Evolutionary conservation across 1,284 basidiomycete species (phyloP).

Genomic region (Cryptococcus neoformans): DNA sequence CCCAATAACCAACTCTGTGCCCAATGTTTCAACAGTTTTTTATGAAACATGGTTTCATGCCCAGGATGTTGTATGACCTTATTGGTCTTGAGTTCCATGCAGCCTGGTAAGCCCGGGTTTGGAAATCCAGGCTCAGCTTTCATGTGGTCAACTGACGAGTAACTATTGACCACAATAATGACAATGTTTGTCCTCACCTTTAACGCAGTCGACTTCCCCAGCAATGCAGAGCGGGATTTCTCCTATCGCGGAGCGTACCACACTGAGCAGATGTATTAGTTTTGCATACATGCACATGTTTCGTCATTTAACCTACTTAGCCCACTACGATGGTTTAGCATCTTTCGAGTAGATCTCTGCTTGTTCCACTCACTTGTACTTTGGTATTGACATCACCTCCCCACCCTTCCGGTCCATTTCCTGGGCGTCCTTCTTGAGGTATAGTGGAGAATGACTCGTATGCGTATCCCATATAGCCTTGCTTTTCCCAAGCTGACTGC

Average conservation of each 20-base stretch:
- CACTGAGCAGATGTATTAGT: slow-evolving; percentile 41
- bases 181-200: slow-evolving; percentile 54
- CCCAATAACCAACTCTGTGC: slow-evolving; percentile 92
- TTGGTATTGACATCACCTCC: slow-evolving; percentile 88
- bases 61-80: slow-evolving; percentile 65
- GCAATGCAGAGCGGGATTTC: slow-evolving; percentile 78
- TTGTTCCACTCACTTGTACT: slow-evolving; percentile 53
- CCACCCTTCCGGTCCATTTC: slow-evolving; percentile 56
- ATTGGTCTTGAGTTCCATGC: slow-evolving; percentile 93
- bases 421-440: slow-evolving; percentile 14
- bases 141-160: not conserved
- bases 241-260: slow-evolving; percentile 85
- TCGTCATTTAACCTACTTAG: slow-evolving; percentile 51
- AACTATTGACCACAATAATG: not conserved
- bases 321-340: slow-evolving; percentile 62
- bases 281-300: not conserved
- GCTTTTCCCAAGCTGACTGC: slow-evolving; percentile 30
- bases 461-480: slow-evolving; percentile 47
- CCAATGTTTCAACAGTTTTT: slow-evolving; percentile 92
- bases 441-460: slow-evolving; percentile 46
- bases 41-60: slow-evolving; percentile 77
- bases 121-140: slow-evolving; percentile 20
- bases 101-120: slow-evolving; percentile 47
- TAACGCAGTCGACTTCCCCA: slow-evolving; percentile 92
- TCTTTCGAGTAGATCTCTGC: not conserved